These are phyloP conservation scores for Monosporascus sp. DNA, from an alignment of 2,329 filamentous ascomycete genomes.

Conservation along the genomic window DNA sequence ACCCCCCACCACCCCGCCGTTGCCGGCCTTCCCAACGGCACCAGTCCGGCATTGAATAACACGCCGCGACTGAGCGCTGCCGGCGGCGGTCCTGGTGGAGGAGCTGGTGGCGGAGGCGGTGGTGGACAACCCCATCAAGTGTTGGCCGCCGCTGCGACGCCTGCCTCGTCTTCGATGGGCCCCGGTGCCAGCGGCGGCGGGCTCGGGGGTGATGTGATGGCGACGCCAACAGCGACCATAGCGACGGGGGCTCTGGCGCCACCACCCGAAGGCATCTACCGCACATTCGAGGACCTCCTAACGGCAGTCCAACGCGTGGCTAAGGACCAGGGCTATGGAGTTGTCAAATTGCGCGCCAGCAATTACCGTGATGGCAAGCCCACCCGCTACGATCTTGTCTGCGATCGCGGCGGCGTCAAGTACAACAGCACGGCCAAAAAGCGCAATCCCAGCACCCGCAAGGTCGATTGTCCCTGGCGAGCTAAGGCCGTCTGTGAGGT, in stretches of 20 bases:
- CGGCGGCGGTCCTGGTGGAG: not conserved
- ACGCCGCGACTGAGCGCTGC: not conserved
- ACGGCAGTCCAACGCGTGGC: conserved; percentile 52
- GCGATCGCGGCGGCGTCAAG: conserved; percentile 58
- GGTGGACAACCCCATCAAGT: conserved; percentile 22
- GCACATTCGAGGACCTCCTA: conserved; percentile 54
- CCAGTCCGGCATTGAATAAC: conserved; percentile 18
- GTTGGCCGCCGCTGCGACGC: conserved; percentile 6
- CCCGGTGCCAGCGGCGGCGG: not conserved
- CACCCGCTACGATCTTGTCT: conserved; percentile 57
- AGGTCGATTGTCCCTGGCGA: conserved; percentile 58
- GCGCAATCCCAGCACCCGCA: conserved; percentile 57
- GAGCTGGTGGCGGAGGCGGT: conserved; percentile 7
- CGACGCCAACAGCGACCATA: conserved; percentile 19
- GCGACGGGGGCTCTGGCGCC: conserved; percentile 36
- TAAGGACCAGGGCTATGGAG: conserved; percentile 57
- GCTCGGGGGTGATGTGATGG: not conserved
- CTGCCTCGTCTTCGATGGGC: not conserved
- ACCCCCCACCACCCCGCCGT: conserved; percentile 27
- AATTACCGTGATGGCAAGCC: conserved; percentile 60
- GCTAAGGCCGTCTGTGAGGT: conserved; percentile 61
- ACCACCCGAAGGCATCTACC: conserved; percentile 55
- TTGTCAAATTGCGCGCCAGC: conserved; percentile 57
- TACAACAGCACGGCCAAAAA: conserved; percentile 62
- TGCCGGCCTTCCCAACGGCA: conserved; percentile 16